phyloP scores from a whole-genome alignment of 768 basidiomycete genomes.

The Tulasnella sp. region DNA sequence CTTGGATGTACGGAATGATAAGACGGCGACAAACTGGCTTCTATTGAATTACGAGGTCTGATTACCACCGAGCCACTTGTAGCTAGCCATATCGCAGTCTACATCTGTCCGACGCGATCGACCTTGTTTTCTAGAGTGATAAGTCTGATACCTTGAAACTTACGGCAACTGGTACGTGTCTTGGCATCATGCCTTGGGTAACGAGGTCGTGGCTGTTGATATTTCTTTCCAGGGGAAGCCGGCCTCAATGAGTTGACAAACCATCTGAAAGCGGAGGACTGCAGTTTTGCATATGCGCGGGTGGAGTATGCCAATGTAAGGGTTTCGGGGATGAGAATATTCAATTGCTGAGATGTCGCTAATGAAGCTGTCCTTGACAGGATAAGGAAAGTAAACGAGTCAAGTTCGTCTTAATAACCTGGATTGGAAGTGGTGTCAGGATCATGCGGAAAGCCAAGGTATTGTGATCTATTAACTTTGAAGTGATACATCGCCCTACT shows the following conservation, averaged over 20 bases:
- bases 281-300: conserved; percentile 30
- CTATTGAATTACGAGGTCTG: conserved; percentile 78
- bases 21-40: conserved; percentile 81
- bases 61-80: neutral
- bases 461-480: conserved; percentile 27
- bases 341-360: neutral
- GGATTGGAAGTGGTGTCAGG: conserved; percentile 23
- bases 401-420: conserved; percentile 23
- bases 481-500: conserved; percentile 36
- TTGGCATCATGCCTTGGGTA: too few species aligned
- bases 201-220: too few species aligned
- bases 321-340: too few species aligned
- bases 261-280: conserved; percentile 23
- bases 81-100: neutral
- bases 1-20: conserved; percentile 74
- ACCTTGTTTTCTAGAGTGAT: conserved; percentile 1
- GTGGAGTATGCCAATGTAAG: conserved; percentile 22
- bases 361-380: conserved; percentile 10
- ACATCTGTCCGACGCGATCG: neutral
- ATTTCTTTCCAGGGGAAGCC: neutral
- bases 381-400: conserved; percentile 25
- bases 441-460: conserved; percentile 32
- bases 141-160: conserved; percentile 12
- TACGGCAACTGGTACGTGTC: conserved; percentile 1
- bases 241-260: conserved; percentile 28